These are phyloP conservation scores for Phialophora tarda DNA, from an alignment of 2,329 filamentous ascomycete species.

Conservation along the genomic window DNA sequence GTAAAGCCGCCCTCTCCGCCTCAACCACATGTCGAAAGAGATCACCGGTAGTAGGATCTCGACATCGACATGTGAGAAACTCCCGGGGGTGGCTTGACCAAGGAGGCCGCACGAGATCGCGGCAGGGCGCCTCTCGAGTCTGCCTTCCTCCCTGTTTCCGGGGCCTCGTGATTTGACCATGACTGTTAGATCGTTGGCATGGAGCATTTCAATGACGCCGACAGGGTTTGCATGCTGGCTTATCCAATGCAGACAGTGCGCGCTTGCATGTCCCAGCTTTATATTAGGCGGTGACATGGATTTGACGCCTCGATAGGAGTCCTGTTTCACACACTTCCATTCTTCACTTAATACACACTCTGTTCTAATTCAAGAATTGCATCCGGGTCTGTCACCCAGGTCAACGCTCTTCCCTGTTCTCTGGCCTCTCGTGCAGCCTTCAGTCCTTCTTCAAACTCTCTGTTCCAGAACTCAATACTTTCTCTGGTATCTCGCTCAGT, in stretches of 20 bases:
- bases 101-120: slow-evolving; percentile 6
- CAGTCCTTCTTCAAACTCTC: slow-evolving; percentile 33
- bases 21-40: neutral
- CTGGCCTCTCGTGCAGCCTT: slow-evolving; percentile 26
- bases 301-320: neutral
- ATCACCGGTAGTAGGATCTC: neutral
- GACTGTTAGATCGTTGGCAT: neutral
- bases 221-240: neutral
- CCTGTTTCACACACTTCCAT: neutral
- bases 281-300: too few relatives aligned
- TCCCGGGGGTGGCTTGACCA: neutral
- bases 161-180: too few relatives aligned
- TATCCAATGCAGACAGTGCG: neutral
- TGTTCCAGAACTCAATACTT: slow-evolving; percentile 30
- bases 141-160: neutral
- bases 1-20: neutral
- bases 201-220: neutral
- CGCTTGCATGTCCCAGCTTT: too few relatives aligned
- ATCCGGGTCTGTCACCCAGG: slow-evolving; percentile 33
- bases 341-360: slow-evolving; percentile 6
- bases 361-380: slow-evolving; percentile 16
- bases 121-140: neutral
- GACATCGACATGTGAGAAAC: neutral
- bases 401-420: slow-evolving; percentile 25
- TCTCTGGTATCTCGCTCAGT: slow-evolving; percentile 31